Evolutionary conservation across 306 rosid species (phyloP).

Genomic region (Corylus americana): DNA sequence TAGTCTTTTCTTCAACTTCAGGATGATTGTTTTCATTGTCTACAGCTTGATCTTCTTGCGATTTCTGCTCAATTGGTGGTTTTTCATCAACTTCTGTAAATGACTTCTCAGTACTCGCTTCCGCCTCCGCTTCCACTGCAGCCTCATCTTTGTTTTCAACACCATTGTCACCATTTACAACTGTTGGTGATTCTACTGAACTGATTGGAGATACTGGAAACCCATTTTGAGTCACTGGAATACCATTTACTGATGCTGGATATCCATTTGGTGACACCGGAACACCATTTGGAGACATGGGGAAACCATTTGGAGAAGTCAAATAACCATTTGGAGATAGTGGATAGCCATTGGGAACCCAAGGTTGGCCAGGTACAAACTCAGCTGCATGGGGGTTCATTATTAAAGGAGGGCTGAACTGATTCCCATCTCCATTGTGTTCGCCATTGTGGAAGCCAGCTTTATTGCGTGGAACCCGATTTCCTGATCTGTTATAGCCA

Average conservation of each 20-base stretch:
- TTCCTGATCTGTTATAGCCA: slow-evolving; percentile 79
- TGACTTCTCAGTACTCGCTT: slow-evolving; percentile 39
- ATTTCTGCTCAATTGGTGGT: slow-evolving; percentile 41
- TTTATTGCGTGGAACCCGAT: slow-evolving; percentile 74
- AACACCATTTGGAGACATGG: slow-evolving; percentile 54
- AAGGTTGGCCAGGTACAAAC: slow-evolving; percentile 87
- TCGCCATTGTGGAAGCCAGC: slow-evolving; percentile 55
- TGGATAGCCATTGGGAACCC: slow-evolving; percentile 80
- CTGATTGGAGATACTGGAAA: slow-evolving; percentile 52
- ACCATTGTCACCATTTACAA: slow-evolving; percentile 35
- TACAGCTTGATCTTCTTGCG: slow-evolving; percentile 42
- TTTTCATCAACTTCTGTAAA: slow-evolving; percentile 44
- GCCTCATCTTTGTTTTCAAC: slow-evolving; percentile 38
- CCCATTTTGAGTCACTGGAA: slow-evolving; percentile 53
- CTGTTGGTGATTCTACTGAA: slow-evolving; percentile 49
- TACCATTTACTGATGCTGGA: slow-evolving; percentile 48
- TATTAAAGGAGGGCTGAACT: slow-evolving; percentile 65
- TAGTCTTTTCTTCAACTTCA: slow-evolving; percentile 47
- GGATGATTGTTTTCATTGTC: slow-evolving; percentile 32
- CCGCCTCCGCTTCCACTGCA: slow-evolving; percentile 33
- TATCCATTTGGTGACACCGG: slow-evolving; percentile 57
- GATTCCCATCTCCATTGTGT: slow-evolving; percentile 61
- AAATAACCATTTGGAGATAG: slow-evolving; percentile 65
- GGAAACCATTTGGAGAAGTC: slow-evolving; percentile 57
- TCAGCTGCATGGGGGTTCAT: slow-evolving; percentile 97